Conservation (phyloP, 345 rosid species). For the Brassica carinata region DNA sequence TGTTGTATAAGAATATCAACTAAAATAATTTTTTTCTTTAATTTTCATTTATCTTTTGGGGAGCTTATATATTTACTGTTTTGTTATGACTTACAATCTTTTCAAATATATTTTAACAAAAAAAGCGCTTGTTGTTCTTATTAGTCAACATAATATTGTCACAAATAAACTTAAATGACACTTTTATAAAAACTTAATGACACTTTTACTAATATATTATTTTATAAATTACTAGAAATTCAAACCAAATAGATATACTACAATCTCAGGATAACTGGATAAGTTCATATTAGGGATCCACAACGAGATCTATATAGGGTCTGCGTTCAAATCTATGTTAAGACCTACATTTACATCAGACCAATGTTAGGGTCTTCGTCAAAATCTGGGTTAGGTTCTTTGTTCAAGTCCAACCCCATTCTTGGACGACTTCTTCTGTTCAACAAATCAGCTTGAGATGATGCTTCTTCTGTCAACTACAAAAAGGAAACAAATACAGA, state of each 20-base stretch:
- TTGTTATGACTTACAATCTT: not conserved
- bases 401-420: constrained; percentile 1
- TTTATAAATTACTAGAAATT: not conserved
- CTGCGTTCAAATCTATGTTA: not conserved
- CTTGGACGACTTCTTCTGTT: not conserved
- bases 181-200: not conserved
- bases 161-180: not conserved
- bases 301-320: not conserved
- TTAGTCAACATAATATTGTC: not conserved
- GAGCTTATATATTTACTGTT: too few relatives aligned
- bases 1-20: too few relatives aligned
- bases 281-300: not conserved
- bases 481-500: not conserved
- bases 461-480: not conserved
- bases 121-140: not conserved
- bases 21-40: too few relatives aligned
- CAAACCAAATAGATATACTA: not conserved
- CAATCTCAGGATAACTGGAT: not conserved
- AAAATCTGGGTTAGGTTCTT: not conserved
- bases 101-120: not conserved
- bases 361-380: not conserved
- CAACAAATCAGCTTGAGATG: not conserved
- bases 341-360: not conserved
- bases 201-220: not conserved
- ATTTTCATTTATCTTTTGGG: too few relatives aligned